Evolutionary conservation across 2,329 filamentous ascomycete species (phyloP), one percentile per base, ranked within the genome.

Genomic region (Verticillium longisporum): DNA sequence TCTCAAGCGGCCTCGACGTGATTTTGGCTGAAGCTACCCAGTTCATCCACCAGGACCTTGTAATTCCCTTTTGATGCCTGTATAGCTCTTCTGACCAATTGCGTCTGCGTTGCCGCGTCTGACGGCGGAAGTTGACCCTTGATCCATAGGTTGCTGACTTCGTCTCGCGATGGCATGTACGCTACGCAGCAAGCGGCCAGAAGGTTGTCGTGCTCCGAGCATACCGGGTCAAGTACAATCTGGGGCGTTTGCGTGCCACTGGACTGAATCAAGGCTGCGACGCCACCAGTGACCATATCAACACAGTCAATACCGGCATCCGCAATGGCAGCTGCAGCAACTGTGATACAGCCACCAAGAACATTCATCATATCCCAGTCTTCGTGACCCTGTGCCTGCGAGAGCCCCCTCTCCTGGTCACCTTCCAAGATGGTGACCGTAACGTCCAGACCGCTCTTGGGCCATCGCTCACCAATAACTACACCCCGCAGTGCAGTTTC

Each of bases 391-490:
- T 78, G 75, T 31, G 77, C 76, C 34, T 78, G 71, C 2, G 75
- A 76, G 56, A 74, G 74, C 72, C 74, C 83, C 72, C 72, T 83
- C 75, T 94, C 89, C 72, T 97, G 91, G 70, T 98, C 95, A 3
- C 92, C 94, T 76, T 99, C 95, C 18, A 99, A 80, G 57, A 99
- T 87, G 0, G 92, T 97, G 57, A 99, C 87, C 18, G 97, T 88
- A 50, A 99, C 88, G 72, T 99, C 95, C n/a, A 97, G 88, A 55
- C 92, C 93, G 73, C 92, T 97, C 80, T 99, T 99, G n/a, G 95
- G 95, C 91, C 94, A 99, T 61, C 94, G 83, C 72, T 97, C 93
- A 14, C 92, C 92, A 70, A 98, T 94, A 58, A 98, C 87, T 7
- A 92, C 90, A 1, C 94, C 94, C 37, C 92, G 85, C 58, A 99